Evolutionary conservation across 2,329 filamentous ascomycete genomes (phyloP), one percentile per base, ranked within the genome.

Genomic region (Cladophialophora chaetospira): DNA sequence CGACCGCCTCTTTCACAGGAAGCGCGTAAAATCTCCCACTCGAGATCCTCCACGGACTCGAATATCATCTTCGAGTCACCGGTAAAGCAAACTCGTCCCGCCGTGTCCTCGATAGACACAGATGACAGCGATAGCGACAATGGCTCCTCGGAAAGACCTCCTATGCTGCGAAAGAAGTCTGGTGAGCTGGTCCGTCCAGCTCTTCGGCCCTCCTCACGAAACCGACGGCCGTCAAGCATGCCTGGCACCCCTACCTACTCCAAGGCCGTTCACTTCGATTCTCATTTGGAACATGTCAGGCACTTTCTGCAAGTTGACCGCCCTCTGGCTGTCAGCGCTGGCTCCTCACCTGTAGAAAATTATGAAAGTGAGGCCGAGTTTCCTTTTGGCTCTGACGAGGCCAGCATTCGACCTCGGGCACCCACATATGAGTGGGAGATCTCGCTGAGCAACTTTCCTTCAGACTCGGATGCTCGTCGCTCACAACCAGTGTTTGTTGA

Each of bases 221-320:
- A n/a, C n/a, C 82, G 90, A 63, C 84, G 94, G 56, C 93, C 93
- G 0, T 96, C 90, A 3, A 97, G 93, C 76, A 96, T 97, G 90
- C 94, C 94, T 6, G 94, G 94, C 53, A 99, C 94, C 0, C 94
- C 94, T 0, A 94, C 93, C 6, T 97, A 93, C 70, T 88, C 88
- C 65, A 99, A 99, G 73, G 91, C 89, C 10, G 94, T 99, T n/a
- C 94, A 99, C 74, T 99, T 99, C 70, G 94, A 97, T 74, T 90
- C 93, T 23, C 90, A 96, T 69, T 84, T 97, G 35, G 94, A 97
- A 75, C 93, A 97, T 67, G 93, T 97, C 35, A 85, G 94, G 28
- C 94, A 97, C 71, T 99, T 99, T 72, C 79, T 97, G 19, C 91
- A 97, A 70, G 87, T 97, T 5, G 94, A 99, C 69, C 85, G 90